Evolutionary conservation across 169 alveolate species (phyloP), one percentile per base, ranked within the genome.

Genomic region (Neospora caninum): DNA sequence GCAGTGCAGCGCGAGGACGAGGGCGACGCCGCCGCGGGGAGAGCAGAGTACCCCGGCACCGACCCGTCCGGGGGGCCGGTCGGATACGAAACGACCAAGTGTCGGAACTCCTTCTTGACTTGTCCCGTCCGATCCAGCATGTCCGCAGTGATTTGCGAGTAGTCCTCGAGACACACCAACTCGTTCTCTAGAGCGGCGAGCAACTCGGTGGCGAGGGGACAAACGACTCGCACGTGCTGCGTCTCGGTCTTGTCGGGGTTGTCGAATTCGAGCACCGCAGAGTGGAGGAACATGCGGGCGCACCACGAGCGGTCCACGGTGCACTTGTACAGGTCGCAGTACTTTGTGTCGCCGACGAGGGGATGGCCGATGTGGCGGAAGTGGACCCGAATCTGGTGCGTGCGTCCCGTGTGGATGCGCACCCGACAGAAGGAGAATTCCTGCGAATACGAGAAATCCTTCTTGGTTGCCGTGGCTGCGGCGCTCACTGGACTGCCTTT

Each of bases 341-440:
- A 96, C 92, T 96, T 96, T 42, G 93, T 91, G 69, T 96, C 97
- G 20, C 97, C 94, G 27, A 96, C 97, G 38, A 96, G 70, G 20
- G 97, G 97, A 54, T 96, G 97, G 16, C 97, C 97, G 22, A 96
- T 91, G 91, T 96, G 97, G 18, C 95, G 95, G 96, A 96, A 93
- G 95, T 96, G 97, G 0, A 96, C 97, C 42, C 95, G 93, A 49
- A 96, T 96, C 91, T 96, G 97, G 82, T 96, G 97, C 2, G 97
- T 96, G 84, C 97, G 70, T 36, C 97, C 97, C 22, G 97, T 96
- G 49, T 95, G 97, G 18, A 96, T 96, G 31, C 95, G 92, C 38
- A 95, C 96, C 49, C 95, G 87, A 91, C 97, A 96, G 88, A 96
- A 91, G 69, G 96, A 93, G 91, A 96, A 96, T 53, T 95, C 96